Evolutionary conservation across 305 asterid genomes (phyloP).

Genomic region (Fraxinus sp.): DNA sequence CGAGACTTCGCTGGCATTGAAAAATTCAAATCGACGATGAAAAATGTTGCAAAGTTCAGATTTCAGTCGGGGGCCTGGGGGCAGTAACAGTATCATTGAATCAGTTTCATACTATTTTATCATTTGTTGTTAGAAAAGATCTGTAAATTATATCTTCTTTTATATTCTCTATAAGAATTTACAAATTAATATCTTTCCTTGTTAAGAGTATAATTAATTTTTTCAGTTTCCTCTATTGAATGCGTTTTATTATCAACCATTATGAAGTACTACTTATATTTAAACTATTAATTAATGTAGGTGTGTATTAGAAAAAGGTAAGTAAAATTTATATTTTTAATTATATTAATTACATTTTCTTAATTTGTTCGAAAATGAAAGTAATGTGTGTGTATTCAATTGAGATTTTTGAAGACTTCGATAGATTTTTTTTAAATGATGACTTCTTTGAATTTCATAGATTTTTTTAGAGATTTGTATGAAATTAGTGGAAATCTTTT

Average conservation of each 20-base stretch:
- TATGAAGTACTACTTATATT: neutral
- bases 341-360: neutral
- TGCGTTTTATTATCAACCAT: neutral
- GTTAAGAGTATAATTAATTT: neutral
- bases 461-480: no score
- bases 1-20: no score
- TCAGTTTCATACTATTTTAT: neutral
- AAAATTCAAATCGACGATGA: no score
- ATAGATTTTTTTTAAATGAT: no score
- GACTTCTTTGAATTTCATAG: no score
- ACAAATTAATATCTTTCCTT: neutral
- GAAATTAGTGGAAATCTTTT: no score
- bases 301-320: neutral
- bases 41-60: no score
- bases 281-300: neutral
- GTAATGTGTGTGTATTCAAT: neutral
- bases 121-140: neutral
- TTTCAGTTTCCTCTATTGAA: neutral
- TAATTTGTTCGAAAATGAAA: no score
- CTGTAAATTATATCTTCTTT: neutral
- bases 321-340: no score
- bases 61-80: no score
- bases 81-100: no score
- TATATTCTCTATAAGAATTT: neutral
- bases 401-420: no score